Conservation (phyloP, 164 flowering plant genomes). For the Annona cherimola region DNA sequence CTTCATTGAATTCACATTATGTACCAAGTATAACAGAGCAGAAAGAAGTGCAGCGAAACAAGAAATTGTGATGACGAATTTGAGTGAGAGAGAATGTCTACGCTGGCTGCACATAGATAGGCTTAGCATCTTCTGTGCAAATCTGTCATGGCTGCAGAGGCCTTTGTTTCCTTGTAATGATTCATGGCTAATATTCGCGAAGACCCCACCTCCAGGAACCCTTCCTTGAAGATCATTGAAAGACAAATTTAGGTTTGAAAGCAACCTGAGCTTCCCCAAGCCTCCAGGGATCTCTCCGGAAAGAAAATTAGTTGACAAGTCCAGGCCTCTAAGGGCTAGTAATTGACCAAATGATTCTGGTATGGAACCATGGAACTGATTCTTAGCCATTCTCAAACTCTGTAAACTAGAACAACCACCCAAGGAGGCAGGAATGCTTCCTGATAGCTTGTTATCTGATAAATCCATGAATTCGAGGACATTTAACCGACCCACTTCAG, state of each 20-base stretch:
- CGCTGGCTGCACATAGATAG: too few relatives aligned
- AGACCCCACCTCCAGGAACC: slow-evolving; percentile 15
- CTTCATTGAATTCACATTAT: too few relatives aligned
- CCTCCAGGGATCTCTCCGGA: slow-evolving; percentile 10
- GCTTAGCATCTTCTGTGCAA: too few relatives aligned
- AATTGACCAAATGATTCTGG: background rate
- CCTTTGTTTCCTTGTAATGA: slow-evolving; percentile 9
- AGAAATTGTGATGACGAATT: too few relatives aligned
- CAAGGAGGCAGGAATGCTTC: slow-evolving; percentile 15
- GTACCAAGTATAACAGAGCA: too few relatives aligned
- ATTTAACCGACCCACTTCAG: slow-evolving; percentile 21
- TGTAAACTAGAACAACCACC: slow-evolving; percentile 14
- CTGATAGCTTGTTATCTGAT: slow-evolving; percentile 10
- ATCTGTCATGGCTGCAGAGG: too few relatives aligned
- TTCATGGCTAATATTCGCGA: slow-evolving; percentile 19
- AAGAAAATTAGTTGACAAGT: slow-evolving; percentile 14
- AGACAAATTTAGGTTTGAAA: slow-evolving; percentile 4
- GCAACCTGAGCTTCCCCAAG: background rate
- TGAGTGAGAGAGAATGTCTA: too few relatives aligned
- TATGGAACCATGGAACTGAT: slow-evolving; percentile 10
- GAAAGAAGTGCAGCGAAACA: too few relatives aligned
- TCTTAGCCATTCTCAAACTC: background rate
- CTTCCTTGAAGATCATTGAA: slow-evolving; percentile 18
- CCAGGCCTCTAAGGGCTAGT: background rate
- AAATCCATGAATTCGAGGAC: slow-evolving; percentile 2